Evolutionary conservation across 2,329 filamentous ascomycete genomes (phyloP).

Genomic region (Fusarium virguliforme): DNA sequence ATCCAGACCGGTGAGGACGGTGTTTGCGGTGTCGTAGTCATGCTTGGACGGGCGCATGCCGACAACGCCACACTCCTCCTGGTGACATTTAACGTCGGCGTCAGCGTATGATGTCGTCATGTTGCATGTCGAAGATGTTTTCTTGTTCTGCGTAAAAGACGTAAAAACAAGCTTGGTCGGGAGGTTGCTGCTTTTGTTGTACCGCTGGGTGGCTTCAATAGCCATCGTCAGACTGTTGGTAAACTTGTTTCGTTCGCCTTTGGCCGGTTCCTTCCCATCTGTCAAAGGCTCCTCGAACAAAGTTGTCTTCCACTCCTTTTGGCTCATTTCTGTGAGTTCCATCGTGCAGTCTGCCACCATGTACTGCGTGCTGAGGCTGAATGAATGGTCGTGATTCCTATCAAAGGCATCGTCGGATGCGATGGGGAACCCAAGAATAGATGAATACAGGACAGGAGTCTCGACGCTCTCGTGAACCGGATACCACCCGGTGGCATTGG

Average conservation of each 20-base stretch:
- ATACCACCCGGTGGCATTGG: no score
- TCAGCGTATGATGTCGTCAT: not conserved
- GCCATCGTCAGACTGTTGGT: no score
- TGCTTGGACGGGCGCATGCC: no score
- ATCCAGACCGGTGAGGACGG: no score
- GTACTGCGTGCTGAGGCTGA: not conserved
- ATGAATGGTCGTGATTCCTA: not conserved
- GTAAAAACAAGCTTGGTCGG: not conserved
- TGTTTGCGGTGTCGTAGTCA: no score
- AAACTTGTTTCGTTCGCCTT: no score
- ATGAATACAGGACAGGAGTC: conserved; percentile 7
- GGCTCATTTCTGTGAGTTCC: not conserved
- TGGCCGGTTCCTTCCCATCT: not conserved
- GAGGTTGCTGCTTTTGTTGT: no score
- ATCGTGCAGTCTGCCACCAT: not conserved
- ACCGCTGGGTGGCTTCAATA: no score
- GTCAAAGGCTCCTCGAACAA: no score
- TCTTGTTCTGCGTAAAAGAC: not conserved
- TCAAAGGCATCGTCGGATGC: not conserved
- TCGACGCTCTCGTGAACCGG: no score
- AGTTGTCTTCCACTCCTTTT: not conserved
- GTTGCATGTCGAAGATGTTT: not conserved
- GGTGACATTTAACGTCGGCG: not conserved
- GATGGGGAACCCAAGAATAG: conserved; percentile 11
- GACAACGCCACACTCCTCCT: no score